A percentile compares a stretch with the other conserved stretches of the same genome.
These are phyloP conservation scores for Dothistroma septosporum DNA, from an alignment of 2,329 filamentous ascomycete species.

Conservation along the genomic window DNA sequence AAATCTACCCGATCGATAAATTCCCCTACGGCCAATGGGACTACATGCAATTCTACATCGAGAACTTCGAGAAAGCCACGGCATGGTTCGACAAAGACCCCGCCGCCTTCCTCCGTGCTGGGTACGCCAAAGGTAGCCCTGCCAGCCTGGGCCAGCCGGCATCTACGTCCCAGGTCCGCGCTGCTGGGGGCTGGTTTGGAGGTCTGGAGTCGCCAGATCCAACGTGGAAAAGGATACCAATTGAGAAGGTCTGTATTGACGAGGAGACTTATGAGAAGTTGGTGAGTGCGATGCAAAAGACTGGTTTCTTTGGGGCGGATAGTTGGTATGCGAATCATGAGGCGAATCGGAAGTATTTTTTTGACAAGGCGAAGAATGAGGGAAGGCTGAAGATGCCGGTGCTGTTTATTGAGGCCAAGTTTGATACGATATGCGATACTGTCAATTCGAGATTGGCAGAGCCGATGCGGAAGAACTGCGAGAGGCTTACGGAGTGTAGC, in stretches of 20 bases:
- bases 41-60: constrained; percentile 36
- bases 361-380: constrained; percentile 35
- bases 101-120: constrained; percentile 27
- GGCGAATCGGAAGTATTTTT: constrained; percentile 41
- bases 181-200: constrained; percentile 35
- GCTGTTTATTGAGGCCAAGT: constrained; percentile 40
- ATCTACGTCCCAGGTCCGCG: constrained; percentile 16
- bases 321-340: constrained; percentile 46
- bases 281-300: constrained; percentile 37
- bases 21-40: constrained; percentile 39
- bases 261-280: constrained; percentile 29
- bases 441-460: constrained; percentile 34
- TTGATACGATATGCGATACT: constrained; percentile 40
- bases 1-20: constrained; percentile 44
- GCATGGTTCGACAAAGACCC: constrained; percentile 20
- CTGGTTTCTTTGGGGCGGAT: constrained; percentile 39
- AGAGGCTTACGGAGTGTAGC: constrained; percentile 42
- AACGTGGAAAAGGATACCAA: constrained; percentile 31
- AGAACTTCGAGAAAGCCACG: constrained; percentile 24
- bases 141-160: constrained; percentile 28
- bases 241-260: constrained; percentile 30
- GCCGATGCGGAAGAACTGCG: constrained; percentile 34
- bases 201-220: constrained; percentile 26
- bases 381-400: constrained; percentile 35
- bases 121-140: constrained; percentile 29